Percentiles rank a stretch among this genome's conserved stretches.
phyloP scores from a whole-genome alignment of 345 rosid genomes.

The Gossypium longicalyx region DNA sequence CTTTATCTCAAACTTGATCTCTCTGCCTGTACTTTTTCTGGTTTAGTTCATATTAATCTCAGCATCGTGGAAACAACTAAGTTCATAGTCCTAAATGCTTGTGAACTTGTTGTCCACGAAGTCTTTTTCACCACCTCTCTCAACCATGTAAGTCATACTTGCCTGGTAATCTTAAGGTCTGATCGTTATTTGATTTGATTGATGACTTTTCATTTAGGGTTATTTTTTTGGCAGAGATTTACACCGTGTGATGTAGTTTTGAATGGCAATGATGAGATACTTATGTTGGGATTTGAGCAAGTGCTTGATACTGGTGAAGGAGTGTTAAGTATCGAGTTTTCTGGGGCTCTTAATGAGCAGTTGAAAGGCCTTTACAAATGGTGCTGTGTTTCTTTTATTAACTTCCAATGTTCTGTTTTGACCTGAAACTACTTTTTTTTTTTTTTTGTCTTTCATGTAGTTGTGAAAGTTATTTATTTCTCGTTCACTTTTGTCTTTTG shows the following conservation, averaged over 20 bases:
- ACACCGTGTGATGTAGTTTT: conserved; percentile 4
- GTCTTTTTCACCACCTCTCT: conserved; percentile 30
- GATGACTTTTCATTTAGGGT: too few species aligned
- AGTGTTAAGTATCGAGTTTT: conserved; percentile 25
- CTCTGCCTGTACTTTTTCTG: conserved; percentile 32
- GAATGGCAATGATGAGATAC: conserved; percentile 37
- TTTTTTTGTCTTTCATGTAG: too few species aligned
- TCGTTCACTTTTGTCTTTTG: background rate
- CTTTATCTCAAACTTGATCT: conserved; percentile 30
- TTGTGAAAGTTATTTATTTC: background rate
- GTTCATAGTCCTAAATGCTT: conserved; percentile 38
- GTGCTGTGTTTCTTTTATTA: conserved; percentile 14
- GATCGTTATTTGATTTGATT: background rate
- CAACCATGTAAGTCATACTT: conserved; percentile 21
- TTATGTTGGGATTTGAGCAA: conserved; percentile 36
- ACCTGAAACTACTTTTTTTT: background rate
- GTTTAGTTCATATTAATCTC: conserved; percentile 21
- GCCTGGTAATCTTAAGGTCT: background rate
- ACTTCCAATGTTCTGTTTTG: background rate
- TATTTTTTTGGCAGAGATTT: too few species aligned
- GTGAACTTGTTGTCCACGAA: conserved; percentile 27
- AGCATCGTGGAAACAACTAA: conserved; percentile 26
- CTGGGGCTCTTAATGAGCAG: conserved; percentile 36
- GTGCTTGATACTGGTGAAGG: conserved; percentile 31
- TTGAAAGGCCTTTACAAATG: conserved; percentile 42